These are phyloP conservation scores for Rhododendron henanense DNA, from an alignment of 148 eudicot genomes.

Conservation along the genomic window DNA sequence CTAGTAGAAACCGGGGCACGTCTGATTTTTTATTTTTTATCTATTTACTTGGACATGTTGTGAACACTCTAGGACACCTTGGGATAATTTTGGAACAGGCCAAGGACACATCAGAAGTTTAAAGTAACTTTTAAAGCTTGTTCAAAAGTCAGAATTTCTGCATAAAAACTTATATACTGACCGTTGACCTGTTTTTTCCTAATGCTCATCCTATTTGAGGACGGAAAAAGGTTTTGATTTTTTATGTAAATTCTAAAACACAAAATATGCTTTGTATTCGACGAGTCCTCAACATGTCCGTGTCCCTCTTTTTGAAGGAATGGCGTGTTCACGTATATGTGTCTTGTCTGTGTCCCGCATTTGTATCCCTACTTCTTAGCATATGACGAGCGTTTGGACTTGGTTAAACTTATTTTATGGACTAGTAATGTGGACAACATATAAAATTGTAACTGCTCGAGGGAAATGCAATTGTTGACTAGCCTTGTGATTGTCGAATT, in stretches of 20 bases:
- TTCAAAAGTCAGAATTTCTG: no score
- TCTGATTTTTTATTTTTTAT: no score
- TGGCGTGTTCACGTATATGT: not conserved
- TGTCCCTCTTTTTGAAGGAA: not conserved
- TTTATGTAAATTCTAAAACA: no score
- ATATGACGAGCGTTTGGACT: not conserved
- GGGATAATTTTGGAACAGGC: not conserved
- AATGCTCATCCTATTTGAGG: not conserved
- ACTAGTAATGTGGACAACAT: not conserved
- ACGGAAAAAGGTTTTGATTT: not conserved
- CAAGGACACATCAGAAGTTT: not conserved
- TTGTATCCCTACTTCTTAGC: not conserved
- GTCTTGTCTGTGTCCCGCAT: not conserved
- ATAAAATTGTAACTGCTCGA: not conserved
- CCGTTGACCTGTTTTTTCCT: not conserved
- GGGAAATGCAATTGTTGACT: not conserved
- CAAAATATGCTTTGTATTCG: not conserved
- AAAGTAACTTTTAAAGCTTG: not conserved
- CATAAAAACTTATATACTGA: not conserved
- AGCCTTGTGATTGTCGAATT: not conserved
- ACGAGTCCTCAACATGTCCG: not conserved
- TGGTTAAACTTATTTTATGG: not conserved
- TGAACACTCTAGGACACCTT: not conserved
- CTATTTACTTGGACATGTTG: not conserved
- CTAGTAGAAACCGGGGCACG: not conserved